Conservation (phyloP, 2,329 filamentous ascomycete genomes). For the Botrytis tulipae region DNA sequence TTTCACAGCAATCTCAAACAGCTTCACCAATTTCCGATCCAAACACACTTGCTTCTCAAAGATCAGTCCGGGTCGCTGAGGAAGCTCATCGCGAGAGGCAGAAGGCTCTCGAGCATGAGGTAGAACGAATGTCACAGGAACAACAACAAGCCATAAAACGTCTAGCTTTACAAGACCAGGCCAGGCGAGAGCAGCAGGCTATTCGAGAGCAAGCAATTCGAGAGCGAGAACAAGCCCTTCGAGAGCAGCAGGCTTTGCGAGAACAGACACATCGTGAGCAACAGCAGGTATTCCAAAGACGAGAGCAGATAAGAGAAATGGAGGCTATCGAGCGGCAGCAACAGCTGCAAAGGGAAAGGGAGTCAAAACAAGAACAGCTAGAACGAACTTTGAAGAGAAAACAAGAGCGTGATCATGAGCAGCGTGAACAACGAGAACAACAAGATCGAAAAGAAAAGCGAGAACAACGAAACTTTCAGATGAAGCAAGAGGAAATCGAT, state of each 20-base stretch:
- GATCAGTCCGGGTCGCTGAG: conserved; percentile 8
- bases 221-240: conserved; percentile 6
- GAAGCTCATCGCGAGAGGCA: conserved; percentile 2
- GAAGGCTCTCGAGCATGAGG: conserved; percentile 13
- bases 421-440: conserved; percentile 19
- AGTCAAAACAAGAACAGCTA: conserved; percentile 3
- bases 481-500: conserved; percentile 37
- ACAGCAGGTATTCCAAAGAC: conserved; percentile 1
- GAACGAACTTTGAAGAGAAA: conserved; percentile 20
- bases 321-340: not conserved
- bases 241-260: not conserved
- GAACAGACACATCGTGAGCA: conserved; percentile 1
- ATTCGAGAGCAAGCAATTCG: not conserved
- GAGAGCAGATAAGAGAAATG: conserved; percentile 8
- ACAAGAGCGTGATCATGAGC: conserved; percentile 21
- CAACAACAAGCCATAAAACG: conserved; percentile 20
- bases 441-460: conserved; percentile 24
- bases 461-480: conserved; percentile 31
- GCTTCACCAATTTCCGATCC: conserved; percentile 11
- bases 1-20: conserved; percentile 12
- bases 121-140: conserved; percentile 5
- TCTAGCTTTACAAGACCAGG: conserved; percentile 20
- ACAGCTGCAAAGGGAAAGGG: conserved; percentile 8
- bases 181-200: not conserved
- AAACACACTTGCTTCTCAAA: not conserved